Evolutionary conservation across 2,329 filamentous ascomycete genomes (phyloP).

Genomic region (Fusarium beomiforme): DNA sequence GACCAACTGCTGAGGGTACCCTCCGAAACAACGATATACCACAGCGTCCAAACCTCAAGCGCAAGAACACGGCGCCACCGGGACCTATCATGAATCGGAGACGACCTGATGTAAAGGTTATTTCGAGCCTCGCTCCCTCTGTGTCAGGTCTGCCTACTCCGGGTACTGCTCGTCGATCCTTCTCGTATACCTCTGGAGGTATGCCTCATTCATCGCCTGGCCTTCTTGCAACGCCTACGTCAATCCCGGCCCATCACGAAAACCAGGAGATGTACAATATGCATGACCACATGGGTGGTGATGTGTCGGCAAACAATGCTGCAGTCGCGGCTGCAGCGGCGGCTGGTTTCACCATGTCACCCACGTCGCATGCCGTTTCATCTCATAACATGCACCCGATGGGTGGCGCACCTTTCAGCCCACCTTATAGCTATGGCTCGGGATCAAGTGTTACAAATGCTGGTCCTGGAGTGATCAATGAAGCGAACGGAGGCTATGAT

Average conservation of each 20-base stretch:
- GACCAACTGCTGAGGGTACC: slow-evolving; percentile 63
- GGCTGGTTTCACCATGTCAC: slow-evolving; percentile 48
- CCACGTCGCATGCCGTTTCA: slow-evolving; percentile 29
- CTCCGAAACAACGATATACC: slow-evolving; percentile 48
- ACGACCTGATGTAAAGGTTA: slow-evolving; percentile 52
- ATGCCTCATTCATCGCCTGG: slow-evolving; percentile 52
- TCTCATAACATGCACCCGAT: slow-evolving; percentile 46
- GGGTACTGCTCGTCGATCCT: slow-evolving; percentile 51
- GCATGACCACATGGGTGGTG: slow-evolving; percentile 48
- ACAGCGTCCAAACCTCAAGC: slow-evolving; percentile 56
- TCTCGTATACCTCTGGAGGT: slow-evolving; percentile 47
- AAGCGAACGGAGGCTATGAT: slow-evolving; percentile 57
- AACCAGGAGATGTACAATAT: slow-evolving; percentile 46
- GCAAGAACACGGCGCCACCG: slow-evolving; percentile 57
- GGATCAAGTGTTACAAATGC: slow-evolving; percentile 44
- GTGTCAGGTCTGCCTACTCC: slow-evolving; percentile 44
- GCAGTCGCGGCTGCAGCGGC: slow-evolving; percentile 50
- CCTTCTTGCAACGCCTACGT: slow-evolving; percentile 52
- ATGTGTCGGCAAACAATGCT: slow-evolving; percentile 48
- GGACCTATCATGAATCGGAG: slow-evolving; percentile 48
- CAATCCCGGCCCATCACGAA: slow-evolving; percentile 50
- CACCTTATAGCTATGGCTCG: slow-evolving; percentile 54
- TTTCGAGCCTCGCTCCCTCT: slow-evolving; percentile 43
- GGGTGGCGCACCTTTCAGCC: slow-evolving; percentile 51
- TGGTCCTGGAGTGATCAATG: slow-evolving; percentile 43